A percentile compares a stretch with the other conserved stretches of the same genome.
Conservation (phyloP, 164 flowering plant species). For the Houttuynia cordata region DNA sequence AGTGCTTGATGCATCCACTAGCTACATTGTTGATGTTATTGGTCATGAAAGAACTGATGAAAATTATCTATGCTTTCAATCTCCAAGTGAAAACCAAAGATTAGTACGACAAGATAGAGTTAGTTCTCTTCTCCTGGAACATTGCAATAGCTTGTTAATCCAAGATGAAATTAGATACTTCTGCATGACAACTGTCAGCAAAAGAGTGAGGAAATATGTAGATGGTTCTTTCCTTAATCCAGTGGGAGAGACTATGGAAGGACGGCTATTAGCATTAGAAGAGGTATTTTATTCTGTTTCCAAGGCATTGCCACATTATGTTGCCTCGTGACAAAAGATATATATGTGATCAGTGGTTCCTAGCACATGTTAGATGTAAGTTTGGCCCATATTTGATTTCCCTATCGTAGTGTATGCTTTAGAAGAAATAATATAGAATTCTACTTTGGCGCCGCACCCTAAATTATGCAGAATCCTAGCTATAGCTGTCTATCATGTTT, state of each 20-base stretch:
- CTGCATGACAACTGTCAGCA: conserved; percentile 41
- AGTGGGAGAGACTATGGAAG: conserved; percentile 9
- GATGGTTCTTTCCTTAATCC: conserved; percentile 10
- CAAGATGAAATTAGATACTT: conserved; percentile 29
- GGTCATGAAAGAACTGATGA: neutral
- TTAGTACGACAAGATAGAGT: conserved; percentile 3
- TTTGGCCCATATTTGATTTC: too few species aligned
- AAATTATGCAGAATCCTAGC: too few species aligned
- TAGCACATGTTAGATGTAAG: too few species aligned
- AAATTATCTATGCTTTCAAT: neutral
- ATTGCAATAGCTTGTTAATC: conserved; percentile 34
- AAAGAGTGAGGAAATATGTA: conserved; percentile 21
- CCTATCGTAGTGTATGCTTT: too few species aligned
- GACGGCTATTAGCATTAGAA: conserved; percentile 7
- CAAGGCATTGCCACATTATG: neutral
- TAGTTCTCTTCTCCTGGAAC: conserved; percentile 11
- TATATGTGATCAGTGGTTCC: too few species aligned
- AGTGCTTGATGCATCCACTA: neutral
- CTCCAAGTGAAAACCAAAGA: conserved; percentile 10
- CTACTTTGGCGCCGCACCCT: too few species aligned
- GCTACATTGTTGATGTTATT: neutral
- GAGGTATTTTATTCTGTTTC: conserved; percentile 20
- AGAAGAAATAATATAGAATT: too few species aligned
- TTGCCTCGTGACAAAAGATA: too few species aligned
- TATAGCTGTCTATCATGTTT: too few species aligned